Evolutionary conservation across 1,284 basidiomycete species (phyloP), one percentile per base, ranked within the genome.

Genomic region (Cutaneotrichosporon dermatis): DNA sequence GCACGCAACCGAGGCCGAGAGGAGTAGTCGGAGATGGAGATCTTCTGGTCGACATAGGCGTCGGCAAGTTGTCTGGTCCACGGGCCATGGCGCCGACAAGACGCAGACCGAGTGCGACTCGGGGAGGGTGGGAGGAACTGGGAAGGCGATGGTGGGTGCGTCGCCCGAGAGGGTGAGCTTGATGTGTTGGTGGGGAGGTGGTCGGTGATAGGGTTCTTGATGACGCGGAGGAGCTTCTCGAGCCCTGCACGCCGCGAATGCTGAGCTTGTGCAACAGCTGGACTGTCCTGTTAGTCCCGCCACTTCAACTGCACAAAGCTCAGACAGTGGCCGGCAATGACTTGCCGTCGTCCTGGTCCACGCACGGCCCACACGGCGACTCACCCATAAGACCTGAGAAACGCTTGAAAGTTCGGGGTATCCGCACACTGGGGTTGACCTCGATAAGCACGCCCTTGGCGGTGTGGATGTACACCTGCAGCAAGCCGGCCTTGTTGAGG

Each of bases 381-480:
- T 69, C 72, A 93, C 92, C 92, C 96, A 99, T 99, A 61, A 99
- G 81, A 42, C 95, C 95, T 60, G 90, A 92, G 80, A 99, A 99
- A 6, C 95, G 87, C 81, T 99, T 99, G 80, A 99, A 99, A 6
- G 95, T 99, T 64, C 95, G 83, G 9, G 95, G 95, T 71, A 99
- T 99, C 63, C 95, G 85, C 35, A 99, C 93, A 77, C 91, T 89
- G 6, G 95, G 95, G 77, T 99, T 98, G 67, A 99, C 92, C 79
- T 99, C 96, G 76, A 99, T 99, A 52, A 99, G 84, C 15, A 96
- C 92, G 51, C 94, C 94, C 72, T 90, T 91, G 34, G 92, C 90
- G 6, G 95, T 99, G 81, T 98, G 95, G 64, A 99, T 97, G 81
- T 96, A 99, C 36, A 99, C 94, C 79, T 99, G 95, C 7, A 99